Base-by-base conservation (phyloP, 1,284 basidiomycete species). In the Laetiporus sulphureus region DNA sequence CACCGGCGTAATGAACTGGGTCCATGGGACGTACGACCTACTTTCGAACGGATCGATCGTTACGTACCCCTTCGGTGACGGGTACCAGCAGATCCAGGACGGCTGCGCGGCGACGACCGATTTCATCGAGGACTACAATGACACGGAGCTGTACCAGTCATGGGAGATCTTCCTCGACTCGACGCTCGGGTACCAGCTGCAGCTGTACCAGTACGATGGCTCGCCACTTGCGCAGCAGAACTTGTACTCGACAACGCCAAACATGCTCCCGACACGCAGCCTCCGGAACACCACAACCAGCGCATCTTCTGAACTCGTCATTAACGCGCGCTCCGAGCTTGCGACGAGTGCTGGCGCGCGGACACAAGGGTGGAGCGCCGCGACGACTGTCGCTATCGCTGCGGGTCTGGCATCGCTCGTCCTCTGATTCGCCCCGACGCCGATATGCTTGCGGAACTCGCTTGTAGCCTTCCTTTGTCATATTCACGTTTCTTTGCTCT, bases 1-100 rank as follows among this genome's bases (percentile, higher is more conserved):
- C 55, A 82, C 79, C 19, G 91, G 85, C 20, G 77, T 85, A 56
- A 74, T 95, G 57, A 76, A 79, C 58, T 96, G 88, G 87, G 79
- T 79, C 51, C 93, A 96, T 62, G 93, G 93, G 16, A 79, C 62
- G 22, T 92, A 85, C 63, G 46, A 57, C 1, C 62, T 89, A 32
- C 64, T 77, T 46, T 23, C 66, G 42, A 92, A 95, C 59, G 89
- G 89, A 10, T 90, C 88, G 10, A 79, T 96, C 46, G 58, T 73
- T 30, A 64, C 89, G 55, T 67, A 57, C 2, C 86, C 91, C 2
- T 75, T 87, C 50, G 73, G 69, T 12, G 92, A 96, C 59, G 92
- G 92, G 12, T 89, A 77, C 64, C 89, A 94, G 60, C 91, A 93
- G 67, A 76, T 95, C 36, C 91, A 97, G 68, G 84, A 93, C 53